Base-by-base conservation (phyloP, 768 basidiomycete genomes). In the Xerocomellus intermedius region DNA sequence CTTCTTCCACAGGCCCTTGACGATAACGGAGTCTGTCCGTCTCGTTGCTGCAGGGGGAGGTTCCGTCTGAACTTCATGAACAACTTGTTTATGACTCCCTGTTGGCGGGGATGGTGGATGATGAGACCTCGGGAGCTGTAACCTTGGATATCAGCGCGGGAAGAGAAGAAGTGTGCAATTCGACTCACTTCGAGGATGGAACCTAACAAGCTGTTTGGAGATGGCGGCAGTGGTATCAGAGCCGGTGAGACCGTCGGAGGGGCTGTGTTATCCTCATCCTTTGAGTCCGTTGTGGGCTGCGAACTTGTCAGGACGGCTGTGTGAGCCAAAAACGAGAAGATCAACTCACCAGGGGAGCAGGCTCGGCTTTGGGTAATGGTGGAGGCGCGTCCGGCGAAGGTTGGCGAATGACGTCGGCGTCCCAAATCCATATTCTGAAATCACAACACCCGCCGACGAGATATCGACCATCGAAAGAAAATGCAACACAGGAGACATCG, bases 401-500 rank as follows among this genome's bases (percentile, higher is more conserved):
- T 30, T 50, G 58, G 38, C 53, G 58, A 45, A 68, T 17, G 46
- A 68, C 53, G 14, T 46, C 28, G 28, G 66, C 64, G 21, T 68
- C 66, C 66, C 67, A 68, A 9, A 68, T 12, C 67, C 66, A 68
- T 57, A 68, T 60, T 37, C 66, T 56, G 46, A 68, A 68, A 41
- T 68, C 66, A 39, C 67, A 68, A 22, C 66, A 68, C 6, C 66
- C 66, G 30, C 64, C 61, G 13, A 63, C 58, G 50, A 67, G 64
- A 33, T 61, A 64, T 0, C 66, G 64, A 8, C 70, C 69, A 19
- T 72, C 63, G 17, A 46, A 36, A 24, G 69, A 71, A 42, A 72
- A 72, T n/a, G 69, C 65, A 12, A 70, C 69, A 37, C 67, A 72
- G n/a, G 61, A 61, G 26, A 71, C 69, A 13, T 64, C 65, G 30